Conservation (phyloP, 371 early-diverging fungal genomes). For the Syncephalis fuscata region DNA sequence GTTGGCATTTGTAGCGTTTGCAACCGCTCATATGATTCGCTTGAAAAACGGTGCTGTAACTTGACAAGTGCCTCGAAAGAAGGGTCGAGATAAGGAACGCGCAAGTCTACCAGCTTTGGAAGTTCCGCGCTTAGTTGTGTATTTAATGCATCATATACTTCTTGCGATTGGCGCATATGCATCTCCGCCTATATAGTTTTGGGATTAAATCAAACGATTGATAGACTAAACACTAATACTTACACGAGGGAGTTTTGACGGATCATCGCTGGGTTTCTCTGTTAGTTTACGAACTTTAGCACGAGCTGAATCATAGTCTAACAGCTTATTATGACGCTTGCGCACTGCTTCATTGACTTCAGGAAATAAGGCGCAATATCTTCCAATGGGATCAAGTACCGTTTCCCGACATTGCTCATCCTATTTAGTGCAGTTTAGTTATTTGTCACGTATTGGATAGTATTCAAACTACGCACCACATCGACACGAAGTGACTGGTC, state of each 20-base stretch:
- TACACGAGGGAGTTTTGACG: conserved; percentile 44
- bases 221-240: neutral
- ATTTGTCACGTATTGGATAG: too few species aligned
- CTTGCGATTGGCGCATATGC: conserved; percentile 54
- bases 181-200: conserved; percentile 43
- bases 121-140: conserved; percentile 63
- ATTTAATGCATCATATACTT: conserved; percentile 70
- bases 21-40: conserved; percentile 53
- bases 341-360: conserved; percentile 83
- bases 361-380: conserved; percentile 75
- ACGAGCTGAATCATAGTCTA: conserved; percentile 74
- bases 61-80: conserved; percentile 88
- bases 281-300: conserved; percentile 59
- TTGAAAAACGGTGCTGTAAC: conserved; percentile 68
- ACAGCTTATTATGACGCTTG: conserved; percentile 66
- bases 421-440: too few species aligned
- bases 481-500: conserved; percentile 64
- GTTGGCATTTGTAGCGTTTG: conserved; percentile 21
- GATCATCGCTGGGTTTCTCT: conserved; percentile 66
- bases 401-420: conserved; percentile 66
- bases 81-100: conserved; percentile 82
- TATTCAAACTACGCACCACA: conserved; percentile 21
- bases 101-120: conserved; percentile 72
- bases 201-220: conserved; percentile 2
- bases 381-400: conserved; percentile 76